A percentile compares a stretch with the other conserved stretches of the same genome.
phyloP scores from a whole-genome alignment of 805 yeast species.

The Brettanomyces nanus region DNA sequence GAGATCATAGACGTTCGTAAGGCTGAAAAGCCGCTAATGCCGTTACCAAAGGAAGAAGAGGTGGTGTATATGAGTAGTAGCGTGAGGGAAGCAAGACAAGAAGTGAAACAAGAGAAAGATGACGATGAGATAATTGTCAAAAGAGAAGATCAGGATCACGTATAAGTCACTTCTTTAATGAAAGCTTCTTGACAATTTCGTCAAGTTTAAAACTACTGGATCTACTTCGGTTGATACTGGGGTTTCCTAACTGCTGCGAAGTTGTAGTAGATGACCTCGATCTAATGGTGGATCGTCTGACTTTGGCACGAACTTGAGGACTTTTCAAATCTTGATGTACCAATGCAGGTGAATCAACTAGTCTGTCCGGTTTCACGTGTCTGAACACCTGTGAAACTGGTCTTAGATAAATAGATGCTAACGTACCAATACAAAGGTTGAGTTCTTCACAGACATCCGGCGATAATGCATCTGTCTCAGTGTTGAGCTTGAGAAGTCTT shows the following conservation, averaged over 20 bases:
- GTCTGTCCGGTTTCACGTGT: conserved; percentile 40
- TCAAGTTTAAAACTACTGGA: background rate
- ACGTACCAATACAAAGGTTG: conserved; percentile 70
- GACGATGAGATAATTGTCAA: conserved; percentile 5
- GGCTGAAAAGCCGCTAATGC: conserved; percentile 13
- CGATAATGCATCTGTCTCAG: conserved; percentile 64
- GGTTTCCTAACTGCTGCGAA: background rate
- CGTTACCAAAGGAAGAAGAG: conserved; percentile 17
- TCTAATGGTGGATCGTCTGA: background rate
- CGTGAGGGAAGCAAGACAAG: background rate
- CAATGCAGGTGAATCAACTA: conserved; percentile 45
- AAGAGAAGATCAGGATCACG: conserved; percentile 4
- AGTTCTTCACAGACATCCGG: conserved; percentile 68
- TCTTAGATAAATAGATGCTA: conserved; percentile 77
- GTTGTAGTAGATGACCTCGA: conserved; percentile 1
- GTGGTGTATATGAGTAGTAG: conserved; percentile 6
- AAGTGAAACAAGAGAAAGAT: conserved; percentile 1
- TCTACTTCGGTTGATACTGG: background rate
- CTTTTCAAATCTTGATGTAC: conserved; percentile 7
- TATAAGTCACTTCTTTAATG: background rate
- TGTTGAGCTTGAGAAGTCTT: conserved; percentile 52
- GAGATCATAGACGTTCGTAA: conserved; percentile 38
- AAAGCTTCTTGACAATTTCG: background rate
- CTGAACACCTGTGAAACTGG: conserved; percentile 80
- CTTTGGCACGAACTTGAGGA: conserved; percentile 2